A percentile compares a stretch with the other conserved stretches of the same genome.
Evolutionary conservation across 495 filamentous ascomycete species (phyloP).

Genomic region (Penicillium arizonense): DNA sequence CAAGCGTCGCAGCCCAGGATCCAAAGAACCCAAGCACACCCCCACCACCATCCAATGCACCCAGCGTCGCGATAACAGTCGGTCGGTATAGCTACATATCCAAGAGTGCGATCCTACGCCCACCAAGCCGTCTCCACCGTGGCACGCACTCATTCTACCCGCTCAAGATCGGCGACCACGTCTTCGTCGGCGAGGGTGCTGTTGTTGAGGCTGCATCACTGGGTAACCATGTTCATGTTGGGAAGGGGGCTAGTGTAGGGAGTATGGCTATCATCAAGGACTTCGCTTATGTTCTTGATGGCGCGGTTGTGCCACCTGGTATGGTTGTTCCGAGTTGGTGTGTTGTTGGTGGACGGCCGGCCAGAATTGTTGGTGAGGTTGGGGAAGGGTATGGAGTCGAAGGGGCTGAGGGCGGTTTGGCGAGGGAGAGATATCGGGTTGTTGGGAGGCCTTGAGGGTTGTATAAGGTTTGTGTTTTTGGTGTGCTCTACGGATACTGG

Average conservation of each 20-base stretch:
- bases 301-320: constrained; percentile 74
- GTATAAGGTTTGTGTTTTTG: constrained; percentile 9
- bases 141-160: constrained; percentile 66
- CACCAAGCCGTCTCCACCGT: constrained; percentile 68
- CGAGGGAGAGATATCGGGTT: constrained; percentile 45
- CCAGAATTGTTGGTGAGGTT: constrained; percentile 78
- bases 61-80: constrained; percentile 66
- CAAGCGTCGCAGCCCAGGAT: constrained; percentile 28
- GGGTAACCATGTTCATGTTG: constrained; percentile 82
- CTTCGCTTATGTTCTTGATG: constrained; percentile 79
- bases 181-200: constrained; percentile 73
- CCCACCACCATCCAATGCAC: constrained; percentile 17
- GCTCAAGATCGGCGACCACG: constrained; percentile 88
- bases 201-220: constrained; percentile 77
- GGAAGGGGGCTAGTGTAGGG: constrained; percentile 67
- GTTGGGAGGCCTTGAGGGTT: constrained; percentile 33
- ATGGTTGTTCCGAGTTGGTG: constrained; percentile 91
- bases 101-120: constrained; percentile 67
- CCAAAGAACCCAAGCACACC: constrained; percentile 15
- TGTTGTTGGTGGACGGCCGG: constrained; percentile 80
- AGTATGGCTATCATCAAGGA: constrained; percentile 90
- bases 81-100: constrained; percentile 87
- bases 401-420: constrained; percentile 46
- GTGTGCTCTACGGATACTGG: background rate
- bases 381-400: constrained; percentile 72